These are phyloP conservation scores for Pseudozyma sp. DNA, from an alignment of 1,284 basidiomycete genomes.

Conservation along the genomic window DNA sequence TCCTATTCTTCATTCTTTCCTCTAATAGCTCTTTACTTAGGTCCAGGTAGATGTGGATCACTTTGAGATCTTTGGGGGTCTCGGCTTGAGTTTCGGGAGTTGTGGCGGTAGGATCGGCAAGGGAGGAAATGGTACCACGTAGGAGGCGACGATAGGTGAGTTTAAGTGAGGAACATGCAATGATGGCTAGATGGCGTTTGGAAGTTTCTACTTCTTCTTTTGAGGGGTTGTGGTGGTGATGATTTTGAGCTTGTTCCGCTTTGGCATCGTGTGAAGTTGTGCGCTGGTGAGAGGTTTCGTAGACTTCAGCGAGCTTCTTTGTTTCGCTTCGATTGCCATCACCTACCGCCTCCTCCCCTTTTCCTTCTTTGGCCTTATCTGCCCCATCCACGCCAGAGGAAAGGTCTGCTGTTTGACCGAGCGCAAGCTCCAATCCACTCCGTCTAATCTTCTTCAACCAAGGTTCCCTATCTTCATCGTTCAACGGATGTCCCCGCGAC, in stretches of 20 bases:
- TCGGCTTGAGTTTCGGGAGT: constrained; percentile 24
- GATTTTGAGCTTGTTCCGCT: neutral
- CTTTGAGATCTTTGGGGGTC: constrained; percentile 62
- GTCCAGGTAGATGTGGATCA: constrained; percentile 85
- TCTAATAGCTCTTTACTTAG: constrained; percentile 77
- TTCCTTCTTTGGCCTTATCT: neutral
- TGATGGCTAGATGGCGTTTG: constrained; percentile 70
- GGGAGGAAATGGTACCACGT: constrained; percentile 68
- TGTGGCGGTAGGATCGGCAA: constrained; percentile 69
- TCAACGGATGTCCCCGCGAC: constrained; percentile 81
- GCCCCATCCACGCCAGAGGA: too few species aligned
- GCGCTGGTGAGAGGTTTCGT: constrained; percentile 16
- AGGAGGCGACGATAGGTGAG: constrained; percentile 83
- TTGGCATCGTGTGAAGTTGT: neutral
- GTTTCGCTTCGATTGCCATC: neutral
- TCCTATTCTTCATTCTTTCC: constrained; percentile 78
- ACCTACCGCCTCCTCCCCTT: neutral
- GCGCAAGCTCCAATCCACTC: constrained; percentile 72
- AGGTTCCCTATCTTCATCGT: constrained; percentile 81
- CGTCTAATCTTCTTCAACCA: constrained; percentile 83
- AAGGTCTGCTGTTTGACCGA: constrained; percentile 27
- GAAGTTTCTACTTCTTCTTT: neutral
- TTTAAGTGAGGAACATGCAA: constrained; percentile 89
- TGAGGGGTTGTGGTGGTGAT: too few species aligned
- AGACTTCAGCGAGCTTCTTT: constrained; percentile 23